These are phyloP conservation scores for Phialocephala sp. DNA, from an alignment of 2,329 filamentous ascomycete species.

Conservation along the genomic window DNA sequence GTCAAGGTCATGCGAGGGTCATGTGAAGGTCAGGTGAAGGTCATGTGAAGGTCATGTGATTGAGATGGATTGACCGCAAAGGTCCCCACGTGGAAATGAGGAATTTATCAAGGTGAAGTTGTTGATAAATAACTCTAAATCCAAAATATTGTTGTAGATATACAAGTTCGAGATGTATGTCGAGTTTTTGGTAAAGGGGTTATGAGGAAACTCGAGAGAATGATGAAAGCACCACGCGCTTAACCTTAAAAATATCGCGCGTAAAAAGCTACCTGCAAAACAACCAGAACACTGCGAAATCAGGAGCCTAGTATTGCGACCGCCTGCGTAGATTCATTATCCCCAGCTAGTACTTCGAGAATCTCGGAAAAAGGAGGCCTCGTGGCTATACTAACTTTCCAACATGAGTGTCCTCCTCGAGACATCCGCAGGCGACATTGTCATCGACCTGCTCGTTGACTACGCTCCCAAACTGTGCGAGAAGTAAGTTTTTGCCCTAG, in stretches of 20 bases:
- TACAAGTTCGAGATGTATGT: too few species aligned
- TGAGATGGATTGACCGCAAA: neutral
- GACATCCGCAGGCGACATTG: conserved; percentile 91
- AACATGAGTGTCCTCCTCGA: conserved; percentile 92
- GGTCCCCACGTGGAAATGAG: neutral
- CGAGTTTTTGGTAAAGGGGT: too few species aligned
- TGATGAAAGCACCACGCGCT: too few species aligned
- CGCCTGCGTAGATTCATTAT: neutral
- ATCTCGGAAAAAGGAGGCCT: neutral
- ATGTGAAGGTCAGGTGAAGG: neutral
- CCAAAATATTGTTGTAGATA: neutral
- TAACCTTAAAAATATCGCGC: neutral
- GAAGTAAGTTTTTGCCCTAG: conserved; percentile 70
- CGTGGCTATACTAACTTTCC: neutral
- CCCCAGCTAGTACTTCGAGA: neutral
- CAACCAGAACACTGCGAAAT: too few species aligned
- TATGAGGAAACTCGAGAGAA: too few species aligned
- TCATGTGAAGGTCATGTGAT: conserved; percentile 3
- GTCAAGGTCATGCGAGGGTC: neutral
- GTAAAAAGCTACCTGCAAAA: neutral
- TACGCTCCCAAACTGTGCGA: conserved; percentile 91
- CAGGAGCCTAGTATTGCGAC: too few species aligned
- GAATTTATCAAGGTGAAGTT: neutral
- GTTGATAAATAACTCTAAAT: too few species aligned
- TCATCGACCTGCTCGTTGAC: conserved; percentile 89